Evolutionary conservation across 805 yeast species (phyloP), one percentile per base, ranked within the genome.

Genomic region (Priceomyces fermenticarens): DNA sequence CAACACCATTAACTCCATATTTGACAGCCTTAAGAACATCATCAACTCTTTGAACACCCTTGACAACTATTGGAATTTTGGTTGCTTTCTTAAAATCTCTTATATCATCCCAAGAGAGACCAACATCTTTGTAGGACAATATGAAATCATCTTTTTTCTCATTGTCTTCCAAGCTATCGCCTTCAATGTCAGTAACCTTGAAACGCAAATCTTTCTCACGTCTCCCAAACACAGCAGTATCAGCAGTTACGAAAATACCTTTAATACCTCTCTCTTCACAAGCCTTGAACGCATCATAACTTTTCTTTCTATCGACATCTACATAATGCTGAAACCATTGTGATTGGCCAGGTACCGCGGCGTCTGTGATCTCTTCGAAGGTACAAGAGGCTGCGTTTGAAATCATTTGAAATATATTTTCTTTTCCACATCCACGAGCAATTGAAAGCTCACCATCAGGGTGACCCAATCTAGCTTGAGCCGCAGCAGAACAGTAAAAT

Each of bases 11-110:
- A 26, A 77, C 77, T 5, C 91, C 91, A 49, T 73, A 62, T 51
- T 85, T 83, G 5, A 79, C 80, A 0, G 96, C 95, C 51, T 67
- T 62, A 14, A 87, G 58, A 1, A 85, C 89, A 55, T 88, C 96
- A 46, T 85, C 93, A 34, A 78, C 78, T 20, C 90, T 65, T 60
- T 87, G 95, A 14, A 88, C 81, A 44, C 96, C 96, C 58, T 88
- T 88, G 12, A 73, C 63, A 47, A 72, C 72, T 44, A 75, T 62
- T 17, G 81, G 78, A 42, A 78, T 54, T 2, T 59, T 57, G 0
- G 79, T 70, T 10, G 32, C 20, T 28, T 62, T 56, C 20, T 55
- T 49, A 38, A 66, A 47, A 5, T 41, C 44, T 11, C 35, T 53
- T 10, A 65, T 52, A 36, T 59, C 61, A 2, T 55, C 55, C 74